Evolutionary conservation across 768 basidiomycete genomes (phyloP).

Genomic region (Leccinum olivaceopallidum): DNA sequence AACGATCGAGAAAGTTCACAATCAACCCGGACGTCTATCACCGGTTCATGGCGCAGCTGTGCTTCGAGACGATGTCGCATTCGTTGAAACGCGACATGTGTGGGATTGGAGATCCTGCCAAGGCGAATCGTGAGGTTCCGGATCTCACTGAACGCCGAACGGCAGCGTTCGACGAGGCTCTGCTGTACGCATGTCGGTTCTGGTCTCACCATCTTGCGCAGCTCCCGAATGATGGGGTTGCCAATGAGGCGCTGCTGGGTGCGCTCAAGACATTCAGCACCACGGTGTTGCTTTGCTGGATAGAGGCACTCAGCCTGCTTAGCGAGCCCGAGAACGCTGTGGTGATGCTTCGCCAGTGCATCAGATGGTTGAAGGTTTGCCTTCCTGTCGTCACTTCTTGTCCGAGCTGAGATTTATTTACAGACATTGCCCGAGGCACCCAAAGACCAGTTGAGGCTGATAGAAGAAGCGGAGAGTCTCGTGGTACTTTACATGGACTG

Average conservation of each 20-base stretch:
- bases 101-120: conserved; percentile 16
- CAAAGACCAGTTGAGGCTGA: conserved; percentile 3
- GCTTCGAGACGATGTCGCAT: conserved; percentile 17
- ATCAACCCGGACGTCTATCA: conserved; percentile 2
- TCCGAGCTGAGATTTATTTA: neutral
- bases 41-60: conserved; percentile 15
- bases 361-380: conserved; percentile 17
- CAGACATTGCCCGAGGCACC: conserved; percentile 13
- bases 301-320: conserved; percentile 17
- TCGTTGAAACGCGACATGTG: conserved; percentile 19
- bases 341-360: conserved; percentile 13
- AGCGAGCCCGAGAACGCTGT: conserved; percentile 16
- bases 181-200: conserved; percentile 20
- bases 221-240: conserved; percentile 9
- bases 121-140: conserved; percentile 13
- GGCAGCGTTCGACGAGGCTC: conserved; percentile 11
- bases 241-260: conserved; percentile 6
- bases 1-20: conserved; percentile 14
- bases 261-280: conserved; percentile 8
- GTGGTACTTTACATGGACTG: conserved; percentile 21
- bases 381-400: neutral
- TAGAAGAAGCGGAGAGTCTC: conserved; percentile 21
- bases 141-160: conserved; percentile 12
- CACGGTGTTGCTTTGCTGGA: conserved; percentile 15
- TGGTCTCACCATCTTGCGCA: conserved; percentile 21